Base-by-base conservation (phyloP, 2,329 filamentous ascomycete genomes). In the Alternaria sp. region DNA sequence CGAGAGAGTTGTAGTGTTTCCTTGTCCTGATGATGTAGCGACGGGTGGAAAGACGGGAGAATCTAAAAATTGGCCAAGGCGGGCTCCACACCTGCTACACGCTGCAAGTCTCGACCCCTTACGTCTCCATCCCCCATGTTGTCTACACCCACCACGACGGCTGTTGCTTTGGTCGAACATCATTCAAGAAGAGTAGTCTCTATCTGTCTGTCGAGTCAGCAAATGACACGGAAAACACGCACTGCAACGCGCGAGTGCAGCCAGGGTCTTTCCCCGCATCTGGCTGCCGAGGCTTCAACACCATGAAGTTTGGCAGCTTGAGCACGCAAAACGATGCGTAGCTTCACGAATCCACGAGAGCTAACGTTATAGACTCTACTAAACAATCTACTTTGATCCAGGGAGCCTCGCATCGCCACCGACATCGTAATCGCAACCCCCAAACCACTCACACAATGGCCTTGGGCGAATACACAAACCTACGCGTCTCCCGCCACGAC, bases 401-500 rank as follows among this genome's bases (percentile, higher is more conserved):
- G 37, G 6, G 23, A 43, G 10, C 18, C 46, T 18, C 37, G 5
- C n/a, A 23, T 33, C 26, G 8, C 1, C 46, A 6, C 7, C 21
- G 18, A 28, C 30, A 2, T 41, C 26, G n/a, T 44, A 26, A 23
- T 21, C 33, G 8, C 37, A n/a, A 23, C 1, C 3, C 23, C 18
- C 8, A 8, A 30, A n/a, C 14, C 33, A 1, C 12, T 12, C 7
- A 14, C 3, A 7, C 54, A 26, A 78, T 78, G 74, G 49, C 61
- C 14, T 23, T 76, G 9, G 72, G 74, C 33, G 54, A 71, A 14
- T 79, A 84, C 68, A 77, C 77, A 46, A 81, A 85, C 63, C 77
- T 86, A 33, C 78, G 80, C 6, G 75, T 86, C 30, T 81, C 82
- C 58, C 82, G 82, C 58, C 74, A 84, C 74, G 82, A 80, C 66